Evolutionary conservation across 2,329 filamentous ascomycete species (phyloP), one percentile per base, ranked within the genome.

Genomic region (Paraphaeosphaeria minitans): DNA sequence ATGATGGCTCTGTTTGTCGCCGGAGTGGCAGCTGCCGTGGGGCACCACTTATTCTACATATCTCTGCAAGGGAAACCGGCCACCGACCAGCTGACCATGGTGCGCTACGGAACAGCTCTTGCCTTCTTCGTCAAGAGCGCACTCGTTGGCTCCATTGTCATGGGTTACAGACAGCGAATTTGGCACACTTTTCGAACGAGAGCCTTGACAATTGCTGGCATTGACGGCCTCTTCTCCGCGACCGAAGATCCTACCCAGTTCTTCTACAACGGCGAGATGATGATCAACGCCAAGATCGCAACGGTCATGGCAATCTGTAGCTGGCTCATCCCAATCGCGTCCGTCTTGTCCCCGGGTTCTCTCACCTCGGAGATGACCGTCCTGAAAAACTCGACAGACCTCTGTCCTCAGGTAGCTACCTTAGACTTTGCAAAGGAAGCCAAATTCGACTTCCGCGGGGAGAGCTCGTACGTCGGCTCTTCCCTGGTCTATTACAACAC

Each of bases 61-160:
- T 60, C 61, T 19, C 59, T 77, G 45, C 60, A 76, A 45, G 74
- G 75, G 19, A 52, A 68, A 39, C 65, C 66, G 7, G 70, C 74
- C 0, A 62, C 61, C 22, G 56, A 73, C 27, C 75, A 77, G 46
- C 55, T 77, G 45, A 66, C 45, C 42, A 77, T 73, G 70, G 67
- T 75, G 3, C 60, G 75, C 22, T 74, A 74, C 22, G 75, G 75
- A 8, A 77, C 74, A 9, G 75, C 74, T 1, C 51, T 77, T 57
- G 75, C 74, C 4, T 77, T 76, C 55, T 77, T 77, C 35, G 70
- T 73, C 1, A 77, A 76, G 58, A 71, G 71, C 35, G 75, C 69
- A 27, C 64, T 77, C 43, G 75, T 76, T 9, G 74, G 72, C 7
- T 63, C 65, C 3, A 68, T 73, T 10, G 64, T 77, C 21, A 61